Evolutionary conservation across 2,329 filamentous ascomycete genomes (phyloP).

Genomic region (Leptographium wingfieldii): DNA sequence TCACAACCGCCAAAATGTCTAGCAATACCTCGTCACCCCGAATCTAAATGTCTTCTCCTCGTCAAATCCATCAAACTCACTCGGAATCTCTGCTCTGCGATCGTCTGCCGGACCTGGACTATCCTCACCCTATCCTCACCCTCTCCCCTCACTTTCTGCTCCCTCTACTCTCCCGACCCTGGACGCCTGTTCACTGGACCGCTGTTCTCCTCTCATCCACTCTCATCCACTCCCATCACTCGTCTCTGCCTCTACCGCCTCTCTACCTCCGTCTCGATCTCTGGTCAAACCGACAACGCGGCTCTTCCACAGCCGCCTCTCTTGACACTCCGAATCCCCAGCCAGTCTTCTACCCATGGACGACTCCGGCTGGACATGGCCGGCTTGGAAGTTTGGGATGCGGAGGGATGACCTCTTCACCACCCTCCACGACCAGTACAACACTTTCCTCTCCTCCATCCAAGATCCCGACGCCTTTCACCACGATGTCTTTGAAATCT

Average conservation of each 20-base stretch:
- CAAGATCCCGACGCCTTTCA: conserved; percentile 50
- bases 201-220: neutral
- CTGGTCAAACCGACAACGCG: no score
- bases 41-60: no score
- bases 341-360: conserved; percentile 30
- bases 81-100: neutral
- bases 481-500: conserved; percentile 48
- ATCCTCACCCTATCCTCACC: neutral
- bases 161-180: no score
- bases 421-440: conserved; percentile 46
- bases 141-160: no score
- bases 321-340: no score
- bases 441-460: conserved; percentile 41
- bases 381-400: conserved; percentile 51
- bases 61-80: no score
- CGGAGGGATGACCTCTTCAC: conserved; percentile 45
- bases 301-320: no score
- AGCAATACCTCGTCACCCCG: neutral
- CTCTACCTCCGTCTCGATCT: no score
- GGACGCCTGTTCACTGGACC: no score
- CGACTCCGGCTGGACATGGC: conserved; percentile 40
- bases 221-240: neutral
- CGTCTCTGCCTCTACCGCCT: neutral
- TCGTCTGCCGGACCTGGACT: neutral
- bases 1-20: neutral